A percentile compares a stretch with the other conserved stretches of the same genome.
Conservation (phyloP, 1,284 basidiomycete species). For the Bondarzewia mesenterica region DNA sequence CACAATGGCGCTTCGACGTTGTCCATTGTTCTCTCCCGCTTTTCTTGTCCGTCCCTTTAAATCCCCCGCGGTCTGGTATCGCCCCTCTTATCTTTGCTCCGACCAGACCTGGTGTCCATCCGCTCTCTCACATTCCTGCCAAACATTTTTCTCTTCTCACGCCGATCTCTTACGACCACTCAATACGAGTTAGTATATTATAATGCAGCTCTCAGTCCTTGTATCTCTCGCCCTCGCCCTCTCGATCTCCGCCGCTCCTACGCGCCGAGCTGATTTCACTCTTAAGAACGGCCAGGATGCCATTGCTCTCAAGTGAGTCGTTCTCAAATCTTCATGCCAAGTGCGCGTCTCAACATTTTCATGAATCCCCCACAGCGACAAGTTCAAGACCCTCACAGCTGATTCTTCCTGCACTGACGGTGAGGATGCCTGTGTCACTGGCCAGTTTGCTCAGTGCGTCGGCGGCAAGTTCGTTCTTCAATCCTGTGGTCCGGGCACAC, state of each 20-base stretch:
- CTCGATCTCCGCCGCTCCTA: slow-evolving; percentile 6
- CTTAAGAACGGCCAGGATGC: slow-evolving; percentile 47
- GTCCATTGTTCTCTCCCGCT: neutral
- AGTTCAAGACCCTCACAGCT: slow-evolving; percentile 35
- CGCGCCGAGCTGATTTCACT: slow-evolving; percentile 20
- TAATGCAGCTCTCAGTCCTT: neutral
- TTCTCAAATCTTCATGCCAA: neutral
- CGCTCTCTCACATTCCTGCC: slow-evolving; percentile 8
- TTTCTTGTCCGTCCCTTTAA: neutral
- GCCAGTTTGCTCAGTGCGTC: slow-evolving; percentile 43
- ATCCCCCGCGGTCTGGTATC: slow-evolving; percentile 1
- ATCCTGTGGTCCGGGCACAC: slow-evolving; percentile 31
- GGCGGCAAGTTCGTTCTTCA: slow-evolving; percentile 36
- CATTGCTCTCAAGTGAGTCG: slow-evolving; percentile 44
- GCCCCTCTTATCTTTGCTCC: neutral
- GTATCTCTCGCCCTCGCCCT: slow-evolving; percentile 7
- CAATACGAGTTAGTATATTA: neutral
- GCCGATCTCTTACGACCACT: neutral
- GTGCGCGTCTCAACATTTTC: neutral
- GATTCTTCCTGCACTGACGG: slow-evolving; percentile 35
- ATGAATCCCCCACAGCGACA: slow-evolving; percentile 25
- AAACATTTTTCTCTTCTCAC: neutral
- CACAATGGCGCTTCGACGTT: neutral
- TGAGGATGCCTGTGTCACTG: slow-evolving; percentile 38
- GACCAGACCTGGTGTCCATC: slow-evolving; percentile 8